These are phyloP conservation scores for Colletotrichum sublineola DNA, from an alignment of 2,329 filamentous ascomycete species.

Conservation along the genomic window DNA sequence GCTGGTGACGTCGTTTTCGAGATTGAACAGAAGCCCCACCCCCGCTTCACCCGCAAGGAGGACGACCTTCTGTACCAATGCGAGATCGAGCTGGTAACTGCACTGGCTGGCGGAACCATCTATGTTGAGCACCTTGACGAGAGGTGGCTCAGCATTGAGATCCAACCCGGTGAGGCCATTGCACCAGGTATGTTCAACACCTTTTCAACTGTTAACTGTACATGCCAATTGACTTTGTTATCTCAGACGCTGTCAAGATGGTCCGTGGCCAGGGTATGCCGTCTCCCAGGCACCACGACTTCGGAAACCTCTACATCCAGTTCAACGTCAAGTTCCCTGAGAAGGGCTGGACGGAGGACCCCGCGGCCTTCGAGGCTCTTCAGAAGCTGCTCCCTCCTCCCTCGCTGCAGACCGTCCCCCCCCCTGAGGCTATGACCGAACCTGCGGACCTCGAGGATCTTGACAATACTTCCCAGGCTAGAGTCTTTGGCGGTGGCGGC, in stretches of 20 bases:
- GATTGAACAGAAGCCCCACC: constrained; percentile 99
- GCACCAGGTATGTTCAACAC: constrained; percentile 78
- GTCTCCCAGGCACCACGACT: constrained; percentile 93
- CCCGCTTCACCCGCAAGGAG: constrained; percentile 94
- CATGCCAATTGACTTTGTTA: constrained; percentile 4
- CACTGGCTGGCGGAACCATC: constrained; percentile 90
- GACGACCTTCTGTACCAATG: constrained; percentile 96
- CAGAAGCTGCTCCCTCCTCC: constrained; percentile 87
- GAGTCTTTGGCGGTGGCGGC: constrained; percentile 72
- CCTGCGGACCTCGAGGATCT: constrained; percentile 89
- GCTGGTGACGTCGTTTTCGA: constrained; percentile 98
- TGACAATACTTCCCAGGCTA: constrained; percentile 75
- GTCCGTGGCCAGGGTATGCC: constrained; percentile 98
- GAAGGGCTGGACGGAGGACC: constrained; percentile 75
- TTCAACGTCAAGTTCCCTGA: constrained; percentile 98
- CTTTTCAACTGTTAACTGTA: background rate
- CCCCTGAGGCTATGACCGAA: constrained; percentile 90
- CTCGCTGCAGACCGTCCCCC: constrained; percentile 73
- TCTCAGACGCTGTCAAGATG: constrained; percentile 87
- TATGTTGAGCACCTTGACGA: constrained; percentile 98
- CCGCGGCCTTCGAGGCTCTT: constrained; percentile 81
- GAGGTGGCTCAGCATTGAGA: constrained; percentile 93
- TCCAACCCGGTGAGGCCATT: constrained; percentile 94
- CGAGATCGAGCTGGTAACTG: constrained; percentile 95
- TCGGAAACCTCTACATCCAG: constrained; percentile 95